Percentiles rank a stretch among this genome's conserved stretches.
phyloP scores from a whole-genome alignment of 139 green algal genomes.

The Micromonas commoda region DNA sequence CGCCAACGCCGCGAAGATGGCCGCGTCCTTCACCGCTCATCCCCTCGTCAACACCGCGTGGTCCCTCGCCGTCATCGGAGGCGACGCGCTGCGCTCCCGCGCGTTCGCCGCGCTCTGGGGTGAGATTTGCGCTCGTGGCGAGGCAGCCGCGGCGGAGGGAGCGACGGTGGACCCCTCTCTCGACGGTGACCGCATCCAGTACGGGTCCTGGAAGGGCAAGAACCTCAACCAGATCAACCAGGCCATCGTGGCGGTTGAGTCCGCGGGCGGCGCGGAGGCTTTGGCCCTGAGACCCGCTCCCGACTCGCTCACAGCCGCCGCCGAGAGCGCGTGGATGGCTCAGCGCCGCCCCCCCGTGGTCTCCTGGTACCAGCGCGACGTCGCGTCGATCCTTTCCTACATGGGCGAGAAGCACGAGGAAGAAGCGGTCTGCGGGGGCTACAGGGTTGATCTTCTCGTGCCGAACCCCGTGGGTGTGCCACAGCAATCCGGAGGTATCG shows the following conservation, averaged over 20 bases:
- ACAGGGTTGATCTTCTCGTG: conserved; percentile 1
- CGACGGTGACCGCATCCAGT: neutral
- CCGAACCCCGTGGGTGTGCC: too few species aligned
- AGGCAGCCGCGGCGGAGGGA: neutral
- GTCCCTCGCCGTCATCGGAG: neutral
- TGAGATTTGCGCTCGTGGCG: neutral
- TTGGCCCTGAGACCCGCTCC: neutral
- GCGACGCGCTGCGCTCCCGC: neutral
- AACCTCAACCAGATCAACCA: conserved; percentile 16
- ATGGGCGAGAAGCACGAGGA: conserved; percentile 28
- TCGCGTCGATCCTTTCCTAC: conserved; percentile 16
- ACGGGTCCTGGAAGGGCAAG: neutral
- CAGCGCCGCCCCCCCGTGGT: conserved; percentile 12
- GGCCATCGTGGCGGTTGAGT: neutral
- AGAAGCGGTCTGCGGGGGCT: conserved; percentile 9
- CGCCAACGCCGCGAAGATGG: neutral
- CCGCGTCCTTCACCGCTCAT: neutral
- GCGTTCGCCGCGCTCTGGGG: conserved; percentile 10
- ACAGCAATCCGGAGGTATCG: conserved; percentile 7
- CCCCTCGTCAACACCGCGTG: neutral
- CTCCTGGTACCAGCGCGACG: conserved; percentile 22
- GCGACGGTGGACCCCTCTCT: neutral
- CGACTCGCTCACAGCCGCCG: neutral
- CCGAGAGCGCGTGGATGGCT: neutral
- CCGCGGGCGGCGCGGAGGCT: neutral